Percentiles rank a stretch among this genome's conserved stretches.
phyloP scores from a whole-genome alignment of 2,329 filamentous ascomycete genomes.

The Verticillium klebahnii region DNA sequence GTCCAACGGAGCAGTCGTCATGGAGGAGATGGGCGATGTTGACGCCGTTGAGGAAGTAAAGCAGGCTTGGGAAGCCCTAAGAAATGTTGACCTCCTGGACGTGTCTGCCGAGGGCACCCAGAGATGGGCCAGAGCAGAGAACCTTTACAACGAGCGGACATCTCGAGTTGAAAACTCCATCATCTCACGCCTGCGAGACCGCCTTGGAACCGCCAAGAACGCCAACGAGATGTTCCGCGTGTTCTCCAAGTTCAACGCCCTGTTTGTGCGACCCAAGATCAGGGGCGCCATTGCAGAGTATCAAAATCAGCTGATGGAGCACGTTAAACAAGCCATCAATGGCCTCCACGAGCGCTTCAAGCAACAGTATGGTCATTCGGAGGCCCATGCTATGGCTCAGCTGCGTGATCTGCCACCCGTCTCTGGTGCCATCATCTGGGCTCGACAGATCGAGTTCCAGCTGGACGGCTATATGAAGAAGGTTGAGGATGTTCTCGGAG shows the following conservation, averaged over 20 bases:
- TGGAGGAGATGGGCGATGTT: constrained; percentile 94
- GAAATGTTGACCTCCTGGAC: constrained; percentile 92
- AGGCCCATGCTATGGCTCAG: constrained; percentile 97
- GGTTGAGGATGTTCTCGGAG: constrained; percentile 94
- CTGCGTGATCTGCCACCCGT: constrained; percentile 93
- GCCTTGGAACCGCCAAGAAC: constrained; percentile 90
- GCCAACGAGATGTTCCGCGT: constrained; percentile 99
- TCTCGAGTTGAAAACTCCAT: constrained; percentile 98
- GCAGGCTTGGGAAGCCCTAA: constrained; percentile 88
- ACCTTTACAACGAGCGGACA: constrained; percentile 94
- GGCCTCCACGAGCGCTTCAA: constrained; percentile 95
- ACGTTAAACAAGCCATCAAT: constrained; percentile 94
- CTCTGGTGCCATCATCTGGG: constrained; percentile 96
- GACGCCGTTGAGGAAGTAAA: constrained; percentile 95
- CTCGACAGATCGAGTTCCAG: constrained; percentile 92
- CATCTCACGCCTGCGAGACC: constrained; percentile 87
- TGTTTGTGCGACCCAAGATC: constrained; percentile 98
- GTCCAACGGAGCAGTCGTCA: constrained; percentile 62
- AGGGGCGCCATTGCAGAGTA: constrained; percentile 96
- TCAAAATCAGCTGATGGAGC: constrained; percentile 95
- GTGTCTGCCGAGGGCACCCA: constrained; percentile 86
- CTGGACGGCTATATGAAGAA: constrained; percentile 97
- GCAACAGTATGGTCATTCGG: constrained; percentile 96
- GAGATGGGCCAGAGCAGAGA: constrained; percentile 89
- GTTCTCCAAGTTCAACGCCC: constrained; percentile 98